These are phyloP conservation scores for Pyrenophora teres DNA, from an alignment of 2,329 filamentous ascomycete species.

Conservation along the genomic window DNA sequence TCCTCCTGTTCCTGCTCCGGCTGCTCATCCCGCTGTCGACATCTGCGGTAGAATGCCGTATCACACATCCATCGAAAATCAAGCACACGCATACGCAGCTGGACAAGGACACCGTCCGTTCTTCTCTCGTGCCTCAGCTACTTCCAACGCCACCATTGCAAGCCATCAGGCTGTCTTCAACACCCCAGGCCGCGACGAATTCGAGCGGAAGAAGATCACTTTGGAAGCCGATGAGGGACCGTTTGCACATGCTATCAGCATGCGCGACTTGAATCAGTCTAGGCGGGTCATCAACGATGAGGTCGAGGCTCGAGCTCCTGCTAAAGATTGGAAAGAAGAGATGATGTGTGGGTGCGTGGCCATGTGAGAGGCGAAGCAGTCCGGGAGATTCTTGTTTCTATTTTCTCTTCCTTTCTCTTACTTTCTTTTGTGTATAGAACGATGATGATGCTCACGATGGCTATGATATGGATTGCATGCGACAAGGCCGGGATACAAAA, in stretches of 20 bases:
- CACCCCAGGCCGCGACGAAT: constrained; percentile 39
- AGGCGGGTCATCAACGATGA: constrained; percentile 21
- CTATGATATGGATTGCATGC: not conserved
- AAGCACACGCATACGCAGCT: not conserved
- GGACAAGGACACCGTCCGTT: not conserved
- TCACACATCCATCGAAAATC: no score
- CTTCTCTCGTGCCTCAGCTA: constrained; percentile 1
- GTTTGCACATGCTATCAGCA: constrained; percentile 22
- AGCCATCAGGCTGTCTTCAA: constrained; percentile 25
- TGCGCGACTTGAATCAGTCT: constrained; percentile 22
- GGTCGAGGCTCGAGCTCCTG: not conserved
- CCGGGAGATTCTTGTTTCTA: not conserved
- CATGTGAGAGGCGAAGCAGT: not conserved
- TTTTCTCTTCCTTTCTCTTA: not conserved
- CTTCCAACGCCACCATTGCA: constrained; percentile 7
- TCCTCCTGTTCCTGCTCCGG: no score
- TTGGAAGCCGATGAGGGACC: constrained; percentile 32
- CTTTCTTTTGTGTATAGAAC: not conserved
- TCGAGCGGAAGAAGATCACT: constrained; percentile 35
- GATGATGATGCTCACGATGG: not conserved
- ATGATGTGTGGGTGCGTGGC: constrained; percentile 16
- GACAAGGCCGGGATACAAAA: no score
- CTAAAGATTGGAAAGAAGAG: not conserved
- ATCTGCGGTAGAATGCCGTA: no score
- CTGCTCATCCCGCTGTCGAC: no score